phyloP scores from a whole-genome alignment of 2,329 filamentous ascomycete species.

The Fusarium aywerte region DNA sequence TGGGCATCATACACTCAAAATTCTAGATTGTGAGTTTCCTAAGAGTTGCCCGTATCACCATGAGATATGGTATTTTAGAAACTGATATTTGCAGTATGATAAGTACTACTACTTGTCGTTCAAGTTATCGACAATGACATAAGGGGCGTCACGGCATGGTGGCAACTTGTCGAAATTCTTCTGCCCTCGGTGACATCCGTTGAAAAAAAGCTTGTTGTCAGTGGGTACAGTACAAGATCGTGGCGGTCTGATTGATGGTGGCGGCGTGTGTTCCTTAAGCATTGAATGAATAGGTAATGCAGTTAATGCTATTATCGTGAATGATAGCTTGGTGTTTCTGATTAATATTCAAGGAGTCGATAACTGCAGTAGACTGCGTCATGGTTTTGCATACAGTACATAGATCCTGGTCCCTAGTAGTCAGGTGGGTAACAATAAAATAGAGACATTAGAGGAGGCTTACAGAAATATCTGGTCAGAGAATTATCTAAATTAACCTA shows the following conservation, averaged over 20 bases:
- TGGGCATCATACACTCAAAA: neutral
- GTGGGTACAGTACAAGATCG: neutral
- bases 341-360: neutral
- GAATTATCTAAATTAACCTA: too few relatives aligned
- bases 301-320: neutral
- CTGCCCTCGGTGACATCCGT: conserved; percentile 19
- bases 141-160: conserved; percentile 10
- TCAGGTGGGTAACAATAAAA: too few relatives aligned
- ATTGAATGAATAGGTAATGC: neutral
- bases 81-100: neutral
- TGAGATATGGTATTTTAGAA: neutral
- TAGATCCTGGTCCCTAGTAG: neutral
- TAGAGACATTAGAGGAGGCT: too few relatives aligned
- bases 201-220: conserved; percentile 31
- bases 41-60: neutral
- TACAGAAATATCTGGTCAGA: too few relatives aligned
- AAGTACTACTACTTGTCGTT: neutral
- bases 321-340: neutral
- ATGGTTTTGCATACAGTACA: neutral
- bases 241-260: conserved; percentile 10
- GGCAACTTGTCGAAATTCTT: conserved; percentile 18
- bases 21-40: neutral
- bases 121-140: conserved; percentile 26
- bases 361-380: neutral
- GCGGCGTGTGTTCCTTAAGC: conserved; percentile 4